A percentile compares a stretch with the other conserved stretches of the same genome.
Conservation (phyloP, 345 rosid species). For the Hevea brasiliensis region DNA sequence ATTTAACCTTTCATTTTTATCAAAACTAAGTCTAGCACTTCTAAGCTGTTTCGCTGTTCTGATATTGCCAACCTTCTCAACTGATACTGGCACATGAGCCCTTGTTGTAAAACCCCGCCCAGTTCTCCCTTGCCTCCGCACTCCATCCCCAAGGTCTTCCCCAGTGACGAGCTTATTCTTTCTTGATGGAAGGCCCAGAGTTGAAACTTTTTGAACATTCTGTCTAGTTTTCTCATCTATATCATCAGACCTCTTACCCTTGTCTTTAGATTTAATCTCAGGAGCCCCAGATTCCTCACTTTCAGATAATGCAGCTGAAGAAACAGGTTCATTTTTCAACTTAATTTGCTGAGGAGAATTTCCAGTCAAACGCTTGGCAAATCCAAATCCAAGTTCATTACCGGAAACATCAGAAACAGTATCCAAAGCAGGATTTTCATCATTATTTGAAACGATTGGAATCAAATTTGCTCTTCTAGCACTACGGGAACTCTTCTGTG, state of each 20-base stretch:
- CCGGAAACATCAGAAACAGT: conserved; percentile 62
- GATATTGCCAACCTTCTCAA: conserved; percentile 63
- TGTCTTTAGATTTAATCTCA: conserved; percentile 73
- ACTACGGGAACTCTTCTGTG: conserved; percentile 76
- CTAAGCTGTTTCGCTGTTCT: conserved; percentile 84
- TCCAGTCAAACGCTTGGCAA: conserved; percentile 53
- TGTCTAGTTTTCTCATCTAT: conserved; percentile 68
- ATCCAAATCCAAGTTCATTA: conserved; percentile 63
- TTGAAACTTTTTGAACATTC: conserved; percentile 62
- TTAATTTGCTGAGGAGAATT: conserved; percentile 81
- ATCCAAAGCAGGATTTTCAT: conserved; percentile 63
- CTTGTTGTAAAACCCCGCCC: conserved; percentile 69
- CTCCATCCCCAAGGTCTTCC: conserved; percentile 75
- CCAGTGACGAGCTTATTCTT: conserved; percentile 67
- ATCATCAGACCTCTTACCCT: conserved; percentile 67
- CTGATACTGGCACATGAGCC: conserved; percentile 53
- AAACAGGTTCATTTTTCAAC: conserved; percentile 65
- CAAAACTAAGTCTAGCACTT: conserved; percentile 66
- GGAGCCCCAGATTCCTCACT: conserved; percentile 87
- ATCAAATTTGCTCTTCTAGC: conserved; percentile 80
- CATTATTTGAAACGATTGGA: conserved; percentile 71
- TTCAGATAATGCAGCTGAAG: conserved; percentile 76
- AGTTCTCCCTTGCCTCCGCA: conserved; percentile 83
- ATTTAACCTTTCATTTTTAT: conserved; percentile 74
- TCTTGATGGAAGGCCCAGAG: conserved; percentile 56